phyloP scores from a whole-genome alignment of 768 basidiomycete genomes.

The Tricholoma hemisulphureum region DNA sequence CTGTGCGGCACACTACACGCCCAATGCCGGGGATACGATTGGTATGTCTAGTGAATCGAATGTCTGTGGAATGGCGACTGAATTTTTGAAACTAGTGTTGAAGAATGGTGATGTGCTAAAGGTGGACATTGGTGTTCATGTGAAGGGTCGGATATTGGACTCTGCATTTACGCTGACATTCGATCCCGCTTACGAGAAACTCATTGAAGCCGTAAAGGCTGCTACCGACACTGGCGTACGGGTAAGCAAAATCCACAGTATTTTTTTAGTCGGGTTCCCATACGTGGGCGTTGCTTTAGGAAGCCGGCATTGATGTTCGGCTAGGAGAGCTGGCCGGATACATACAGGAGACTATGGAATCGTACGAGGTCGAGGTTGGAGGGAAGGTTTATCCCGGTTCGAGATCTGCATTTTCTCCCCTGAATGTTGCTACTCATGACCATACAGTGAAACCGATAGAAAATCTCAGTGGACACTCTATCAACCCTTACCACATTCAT shows the following conservation, averaged over 20 bases:
- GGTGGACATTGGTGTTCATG: conserved; percentile 97
- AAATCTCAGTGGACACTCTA: conserved; percentile 94
- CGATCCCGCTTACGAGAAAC: conserved; percentile 85
- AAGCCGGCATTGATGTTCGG: conserved; percentile 94
- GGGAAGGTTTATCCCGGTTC: conserved; percentile 80
- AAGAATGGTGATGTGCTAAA: conserved; percentile 86
- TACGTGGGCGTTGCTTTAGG: conserved; percentile 44
- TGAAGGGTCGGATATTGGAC: conserved; percentile 91
- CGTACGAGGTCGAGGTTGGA: conserved; percentile 92
- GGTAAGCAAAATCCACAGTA: conserved; percentile 41
- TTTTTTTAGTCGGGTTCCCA: background rate
- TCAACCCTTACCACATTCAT: conserved; percentile 88
- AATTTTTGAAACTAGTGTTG: conserved; percentile 59
- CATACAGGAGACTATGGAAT: conserved; percentile 99
- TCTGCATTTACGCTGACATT: conserved; percentile 94
- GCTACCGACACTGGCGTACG: conserved; percentile 91
- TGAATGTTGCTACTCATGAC: conserved; percentile 1
- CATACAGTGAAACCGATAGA: conserved; percentile 83
- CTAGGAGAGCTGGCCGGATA: conserved; percentile 88
- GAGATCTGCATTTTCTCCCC: conserved; percentile 14
- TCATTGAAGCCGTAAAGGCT: conserved; percentile 89
- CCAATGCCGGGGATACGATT: conserved; percentile 87
- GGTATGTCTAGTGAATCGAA: conserved; percentile 45
- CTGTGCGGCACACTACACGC: conserved; percentile 95
- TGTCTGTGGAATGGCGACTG: background rate